Evolutionary conservation across 176 grass and related monocot genomes (phyloP).

Genomic region (Musa beccarii): DNA sequence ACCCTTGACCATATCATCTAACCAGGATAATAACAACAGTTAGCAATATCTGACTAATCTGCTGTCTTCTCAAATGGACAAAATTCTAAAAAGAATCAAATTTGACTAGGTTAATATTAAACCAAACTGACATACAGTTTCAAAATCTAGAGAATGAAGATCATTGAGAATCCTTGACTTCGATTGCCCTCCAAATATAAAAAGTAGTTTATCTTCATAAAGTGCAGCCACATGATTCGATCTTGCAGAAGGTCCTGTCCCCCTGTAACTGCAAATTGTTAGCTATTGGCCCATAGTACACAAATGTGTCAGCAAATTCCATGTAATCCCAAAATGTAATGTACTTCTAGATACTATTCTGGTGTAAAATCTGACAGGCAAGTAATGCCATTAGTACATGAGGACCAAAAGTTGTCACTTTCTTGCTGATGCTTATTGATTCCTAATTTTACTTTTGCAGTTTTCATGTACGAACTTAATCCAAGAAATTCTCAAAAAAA

Average conservation of each 20-base stretch:
- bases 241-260: slow-evolving; percentile 83
- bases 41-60: not conserved
- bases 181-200: slow-evolving; percentile 86
- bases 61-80: too few species aligned
- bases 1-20: slow-evolving; percentile 99
- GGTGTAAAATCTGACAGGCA: not conserved
- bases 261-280: slow-evolving; percentile 28
- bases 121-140: slow-evolving; percentile 53
- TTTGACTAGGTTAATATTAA: slow-evolving; percentile 8
- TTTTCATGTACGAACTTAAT: not conserved
- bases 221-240: slow-evolving; percentile 78
- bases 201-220: slow-evolving; percentile 79
- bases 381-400: not conserved
- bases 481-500: not conserved
- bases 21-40: not conserved
- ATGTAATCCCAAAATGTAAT: not conserved
- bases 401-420: not conserved
- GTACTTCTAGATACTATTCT: too few species aligned
- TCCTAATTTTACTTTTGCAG: not conserved
- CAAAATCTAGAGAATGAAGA: slow-evolving; percentile 77
- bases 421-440: not conserved
- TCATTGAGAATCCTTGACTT: slow-evolving; percentile 94
- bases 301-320: not conserved
- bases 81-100: too few species aligned
- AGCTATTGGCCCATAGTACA: not conserved